Evolutionary conservation across 768 basidiomycete species (phyloP).

Genomic region (Pilatotrama ljubarskyi): DNA sequence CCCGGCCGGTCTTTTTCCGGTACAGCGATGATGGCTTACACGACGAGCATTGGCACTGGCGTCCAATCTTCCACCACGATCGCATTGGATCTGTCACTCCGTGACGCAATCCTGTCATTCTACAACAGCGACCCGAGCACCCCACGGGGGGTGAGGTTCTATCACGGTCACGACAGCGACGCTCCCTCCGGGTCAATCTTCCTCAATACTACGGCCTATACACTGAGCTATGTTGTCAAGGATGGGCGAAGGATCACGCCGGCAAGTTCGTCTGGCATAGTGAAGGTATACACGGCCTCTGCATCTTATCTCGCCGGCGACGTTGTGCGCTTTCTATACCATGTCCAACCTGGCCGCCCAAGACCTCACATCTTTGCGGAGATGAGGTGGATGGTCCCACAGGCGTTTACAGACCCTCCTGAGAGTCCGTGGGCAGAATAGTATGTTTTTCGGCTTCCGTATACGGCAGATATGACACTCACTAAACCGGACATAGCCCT

Average conservation of each 20-base stretch:
- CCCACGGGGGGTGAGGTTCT: background rate
- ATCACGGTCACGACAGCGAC: background rate
- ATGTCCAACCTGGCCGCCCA: background rate
- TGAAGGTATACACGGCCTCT: background rate
- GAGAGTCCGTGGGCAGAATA: background rate
- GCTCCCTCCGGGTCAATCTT: background rate
- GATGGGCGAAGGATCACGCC: background rate
- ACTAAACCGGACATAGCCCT: background rate
- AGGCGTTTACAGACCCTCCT: background rate
- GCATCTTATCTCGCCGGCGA: background rate
- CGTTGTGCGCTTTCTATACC: background rate
- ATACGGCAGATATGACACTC: no score
- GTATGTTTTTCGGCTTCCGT: no score
- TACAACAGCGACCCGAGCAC: background rate
- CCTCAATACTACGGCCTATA: background rate
- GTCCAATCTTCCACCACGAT: no score
- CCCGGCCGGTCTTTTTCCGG: background rate
- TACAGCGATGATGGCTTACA: no score
- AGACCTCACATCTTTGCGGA: background rate
- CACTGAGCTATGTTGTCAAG: background rate
- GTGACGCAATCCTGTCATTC: background rate
- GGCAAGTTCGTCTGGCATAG: background rate
- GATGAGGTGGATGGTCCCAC: background rate
- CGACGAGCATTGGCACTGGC: no score
- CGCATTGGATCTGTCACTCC: no score